A percentile compares a stretch with the other conserved stretches of the same genome.
Conservation (phyloP, 805 yeast genomes). For the Pichia kluyveri region DNA sequence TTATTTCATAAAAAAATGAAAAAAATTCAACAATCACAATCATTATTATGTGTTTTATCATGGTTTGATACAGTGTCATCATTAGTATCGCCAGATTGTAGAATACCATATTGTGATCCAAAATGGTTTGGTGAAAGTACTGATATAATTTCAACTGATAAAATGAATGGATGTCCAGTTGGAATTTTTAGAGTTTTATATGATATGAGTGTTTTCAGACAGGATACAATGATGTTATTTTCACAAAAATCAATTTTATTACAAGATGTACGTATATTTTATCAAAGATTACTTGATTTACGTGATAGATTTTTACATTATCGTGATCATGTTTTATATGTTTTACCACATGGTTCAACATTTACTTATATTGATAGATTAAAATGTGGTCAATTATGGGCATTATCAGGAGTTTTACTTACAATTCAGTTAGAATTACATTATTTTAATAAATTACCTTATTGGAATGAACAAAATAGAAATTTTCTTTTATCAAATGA, state of each 20-base stretch:
- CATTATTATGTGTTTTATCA: conserved; percentile 41
- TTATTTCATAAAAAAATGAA: conserved; percentile 35
- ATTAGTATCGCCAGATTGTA: conserved; percentile 46
- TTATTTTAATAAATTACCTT: conserved; percentile 2
- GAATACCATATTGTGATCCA: conserved; percentile 44
- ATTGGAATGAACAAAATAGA: conserved; percentile 2
- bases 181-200: conserved; percentile 39
- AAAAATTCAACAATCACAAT: conserved; percentile 39
- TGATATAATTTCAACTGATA: conserved; percentile 37
- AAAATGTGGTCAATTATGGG: conserved; percentile 51
- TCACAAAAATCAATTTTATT: background rate
- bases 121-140: conserved; percentile 42
- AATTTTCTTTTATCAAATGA: background rate
- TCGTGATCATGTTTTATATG: conserved; percentile 35
- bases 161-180: conserved; percentile 55
- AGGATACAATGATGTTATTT: conserved; percentile 1
- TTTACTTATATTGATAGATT: conserved; percentile 32
- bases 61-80: conserved; percentile 56
- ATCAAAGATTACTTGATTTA: conserved; percentile 2
- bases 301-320: conserved; percentile 25
- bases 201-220: conserved; percentile 3
- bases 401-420: conserved; percentile 26
- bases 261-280: background rate
- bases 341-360: conserved; percentile 14
- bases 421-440: conserved; percentile 6